phyloP scores from a whole-genome alignment of 164 flowering plant species.

The Chimonanthus praecox region DNA sequence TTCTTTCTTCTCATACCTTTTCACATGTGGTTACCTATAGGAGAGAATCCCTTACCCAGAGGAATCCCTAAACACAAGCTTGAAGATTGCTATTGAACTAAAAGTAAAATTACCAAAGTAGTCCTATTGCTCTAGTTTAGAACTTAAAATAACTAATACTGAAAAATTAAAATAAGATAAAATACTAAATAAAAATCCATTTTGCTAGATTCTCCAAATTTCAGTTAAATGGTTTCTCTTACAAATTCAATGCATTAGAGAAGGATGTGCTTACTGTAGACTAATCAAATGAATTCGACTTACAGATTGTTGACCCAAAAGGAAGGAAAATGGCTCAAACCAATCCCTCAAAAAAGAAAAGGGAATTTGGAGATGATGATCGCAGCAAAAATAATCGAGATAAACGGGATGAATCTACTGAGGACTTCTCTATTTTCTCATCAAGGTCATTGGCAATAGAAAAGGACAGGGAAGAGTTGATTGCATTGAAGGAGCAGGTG shows the following conservation, averaged over 20 bases:
- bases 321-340: slow-evolving; percentile 61
- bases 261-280: neutral
- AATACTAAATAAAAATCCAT: too few species aligned
- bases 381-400: slow-evolving; percentile 23
- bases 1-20: too few species aligned
- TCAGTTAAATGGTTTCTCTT: too few species aligned
- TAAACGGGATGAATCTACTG: slow-evolving; percentile 32
- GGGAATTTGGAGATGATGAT: slow-evolving; percentile 44
- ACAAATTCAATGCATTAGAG: neutral
- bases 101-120: too few species aligned
- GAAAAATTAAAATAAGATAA: too few species aligned
- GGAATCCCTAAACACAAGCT: too few species aligned
- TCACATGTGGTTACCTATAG: too few species aligned
- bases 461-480: slow-evolving; percentile 66
- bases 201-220: too few species aligned
- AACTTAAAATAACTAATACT: too few species aligned
- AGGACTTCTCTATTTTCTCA: slow-evolving; percentile 41
- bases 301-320: slow-evolving; percentile 46
- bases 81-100: too few species aligned
- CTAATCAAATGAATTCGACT: neutral
- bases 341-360: slow-evolving; percentile 43
- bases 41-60: too few species aligned
- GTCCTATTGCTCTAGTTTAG: too few species aligned
- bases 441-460: slow-evolving; percentile 40
- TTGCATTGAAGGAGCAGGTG: slow-evolving; percentile 51